phyloP scores from a whole-genome alignment of 1,139 yeast species.

The Saccharomycopsis hybrid region DNA sequence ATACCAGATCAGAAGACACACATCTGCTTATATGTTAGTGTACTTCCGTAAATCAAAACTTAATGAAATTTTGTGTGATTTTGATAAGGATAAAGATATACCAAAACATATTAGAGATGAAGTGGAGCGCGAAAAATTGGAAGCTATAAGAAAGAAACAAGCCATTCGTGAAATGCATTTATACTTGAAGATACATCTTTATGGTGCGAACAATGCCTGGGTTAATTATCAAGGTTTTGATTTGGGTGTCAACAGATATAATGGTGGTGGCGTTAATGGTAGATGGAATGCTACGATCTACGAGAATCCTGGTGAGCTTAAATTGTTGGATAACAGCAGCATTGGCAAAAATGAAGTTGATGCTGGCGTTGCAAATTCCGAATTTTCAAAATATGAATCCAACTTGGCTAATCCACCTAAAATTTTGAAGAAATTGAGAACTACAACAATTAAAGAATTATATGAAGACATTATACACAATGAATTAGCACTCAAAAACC shows the following conservation, averaged over 20 bases:
- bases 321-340: conserved; percentile 1
- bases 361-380: background rate
- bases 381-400: conserved; percentile 30
- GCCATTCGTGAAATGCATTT: conserved; percentile 77
- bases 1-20: conserved; percentile 65
- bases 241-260: conserved; percentile 52
- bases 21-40: conserved; percentile 96
- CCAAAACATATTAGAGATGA: conserved; percentile 68
- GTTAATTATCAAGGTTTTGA: conserved; percentile 69
- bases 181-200: conserved; percentile 55
- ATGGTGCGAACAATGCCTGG: conserved; percentile 44
- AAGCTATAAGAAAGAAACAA: conserved; percentile 47
- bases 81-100: conserved; percentile 45
- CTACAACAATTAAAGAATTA: conserved; percentile 47
- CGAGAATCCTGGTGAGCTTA: conserved; percentile 18
- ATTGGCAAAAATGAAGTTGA: background rate
- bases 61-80: conserved; percentile 52
- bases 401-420: conserved; percentile 46
- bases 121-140: conserved; percentile 54
- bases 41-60: conserved; percentile 67
- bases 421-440: conserved; percentile 49
- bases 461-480: conserved; percentile 43
- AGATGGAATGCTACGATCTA: conserved; percentile 12
- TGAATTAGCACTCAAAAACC: conserved; percentile 12
- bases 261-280: conserved; percentile 1